phyloP scores from a whole-genome alignment of 2,329 filamentous ascomycete genomes.

The Aschersonia sp. region DNA sequence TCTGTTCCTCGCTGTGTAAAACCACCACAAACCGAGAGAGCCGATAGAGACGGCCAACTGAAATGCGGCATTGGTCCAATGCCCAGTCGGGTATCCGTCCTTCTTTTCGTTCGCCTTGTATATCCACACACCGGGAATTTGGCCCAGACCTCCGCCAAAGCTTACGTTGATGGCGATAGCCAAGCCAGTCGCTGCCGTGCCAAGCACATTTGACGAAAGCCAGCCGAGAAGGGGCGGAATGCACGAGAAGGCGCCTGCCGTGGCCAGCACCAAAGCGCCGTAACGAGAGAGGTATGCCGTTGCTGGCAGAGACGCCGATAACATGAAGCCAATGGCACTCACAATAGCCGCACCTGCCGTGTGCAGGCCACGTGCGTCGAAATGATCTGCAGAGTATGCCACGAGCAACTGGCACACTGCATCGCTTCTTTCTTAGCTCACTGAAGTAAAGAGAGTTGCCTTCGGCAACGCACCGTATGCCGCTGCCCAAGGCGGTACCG shows the following conservation, averaged over 20 bases:
- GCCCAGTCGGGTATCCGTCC: conserved; percentile 52
- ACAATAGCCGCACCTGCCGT: conserved; percentile 26
- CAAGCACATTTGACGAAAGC: conserved; percentile 53
- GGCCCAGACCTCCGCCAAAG: conserved; percentile 49
- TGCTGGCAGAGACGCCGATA: conserved; percentile 47
- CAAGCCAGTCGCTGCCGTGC: conserved; percentile 49
- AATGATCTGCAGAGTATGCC: conserved; percentile 48
- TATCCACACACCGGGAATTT: conserved; percentile 62
- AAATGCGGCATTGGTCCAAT: conserved; percentile 50
- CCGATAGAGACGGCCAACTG: conserved; percentile 37
- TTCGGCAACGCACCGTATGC: conserved; percentile 29
- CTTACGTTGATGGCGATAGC: conserved; percentile 59
- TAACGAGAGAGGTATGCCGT: conserved; percentile 47
- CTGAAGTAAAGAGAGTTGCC: neutral
- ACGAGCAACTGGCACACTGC: conserved; percentile 23
- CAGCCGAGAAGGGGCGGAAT: conserved; percentile 59
- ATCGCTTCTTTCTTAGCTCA: neutral
- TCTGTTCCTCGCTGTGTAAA: conserved; percentile 36
- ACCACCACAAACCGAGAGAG: conserved; percentile 36
- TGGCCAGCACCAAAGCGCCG: conserved; percentile 53
- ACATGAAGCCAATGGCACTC: conserved; percentile 37
- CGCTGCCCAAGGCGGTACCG: conserved; percentile 49
- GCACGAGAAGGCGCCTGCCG: conserved; percentile 51
- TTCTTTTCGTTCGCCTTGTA: conserved; percentile 48
- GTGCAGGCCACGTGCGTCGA: conserved; percentile 36